Conservation (phyloP, 148 eudicot genomes). For the Drosera capensis region DNA sequence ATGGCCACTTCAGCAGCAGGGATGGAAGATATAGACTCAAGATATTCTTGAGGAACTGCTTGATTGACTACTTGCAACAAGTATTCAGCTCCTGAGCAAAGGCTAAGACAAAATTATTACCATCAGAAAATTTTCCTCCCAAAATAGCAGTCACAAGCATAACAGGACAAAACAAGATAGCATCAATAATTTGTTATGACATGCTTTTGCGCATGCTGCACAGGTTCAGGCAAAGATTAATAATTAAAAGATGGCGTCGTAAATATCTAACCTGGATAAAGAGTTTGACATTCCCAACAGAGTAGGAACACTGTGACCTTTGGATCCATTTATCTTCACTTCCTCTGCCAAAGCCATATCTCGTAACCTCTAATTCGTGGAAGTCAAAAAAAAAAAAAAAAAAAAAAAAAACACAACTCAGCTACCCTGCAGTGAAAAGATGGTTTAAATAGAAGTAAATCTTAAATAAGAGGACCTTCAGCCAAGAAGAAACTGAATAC, state of each 20-base stretch:
- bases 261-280: constrained; percentile 73
- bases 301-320: constrained; percentile 35
- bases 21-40: constrained; percentile 33
- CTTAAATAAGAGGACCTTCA: constrained; percentile 22
- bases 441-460: constrained; percentile 5
- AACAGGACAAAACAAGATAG: no score
- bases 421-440: no score
- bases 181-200: no score
- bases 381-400: no score
- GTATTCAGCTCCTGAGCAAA: constrained; percentile 90
- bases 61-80: constrained; percentile 56
- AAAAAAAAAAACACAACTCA: no score
- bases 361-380: constrained; percentile 57
- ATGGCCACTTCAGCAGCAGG: constrained; percentile 72
- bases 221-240: no score
- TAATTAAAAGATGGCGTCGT: no score
- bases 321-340: constrained; percentile 27
- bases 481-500: constrained; percentile 47
- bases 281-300: constrained; percentile 76
- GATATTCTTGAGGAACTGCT: constrained; percentile 45
- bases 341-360: constrained; percentile 79
- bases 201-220: no score
- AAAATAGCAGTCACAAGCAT: no score
- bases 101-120: constrained; percentile 31
- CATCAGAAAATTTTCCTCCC: constrained; percentile 25